Base-by-base conservation (phyloP, 2,329 filamentous ascomycete genomes). In the Trichoderma sp. region DNA sequence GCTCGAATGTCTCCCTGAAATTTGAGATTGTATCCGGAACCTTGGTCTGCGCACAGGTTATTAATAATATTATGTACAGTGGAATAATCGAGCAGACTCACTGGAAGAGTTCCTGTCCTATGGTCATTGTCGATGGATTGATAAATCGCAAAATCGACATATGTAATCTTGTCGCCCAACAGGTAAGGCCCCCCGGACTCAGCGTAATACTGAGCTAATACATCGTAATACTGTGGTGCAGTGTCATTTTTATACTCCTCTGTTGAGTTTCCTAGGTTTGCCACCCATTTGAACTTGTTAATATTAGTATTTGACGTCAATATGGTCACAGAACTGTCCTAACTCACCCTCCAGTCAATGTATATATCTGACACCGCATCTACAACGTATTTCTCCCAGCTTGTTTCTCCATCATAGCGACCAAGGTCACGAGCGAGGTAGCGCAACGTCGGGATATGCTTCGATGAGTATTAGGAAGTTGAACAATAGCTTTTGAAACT, bases 291-390 rank as follows among this genome's bases (percentile, higher is more conserved):
- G 55, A 6, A 69, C 67, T 76, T 77, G 1, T 17, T 0, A 1
- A 1, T n/a, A 11, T 53, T 47, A 6, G n/a, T 1, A 11, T 32
- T 26, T 17, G 3, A 15, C 6, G 12, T 11, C 1, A 4, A 7
- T 20, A 3, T 36, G 9, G 1, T 1, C 3, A 4, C 1, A 8
- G 5, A 12, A 28, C 4, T 2, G 73, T 78, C 75, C 71, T 7
- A 3, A 47, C 43, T 47, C 17, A 82, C 81, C 50, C 81, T 76
- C 81, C 81, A 82, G 34, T 83, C 81, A 9, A 80, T 77, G 34
- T 83, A 83, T 6, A 82, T 72, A 39, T 83, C 81, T 1, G 80
- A 73, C 1, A 82, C 79, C 1, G 77, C 75, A 70, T 83, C 81
- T 0, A 82, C 78, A 4, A 79, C n/a, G 47, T 79, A 82, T 68